Conservation (phyloP, 257 asterid genomes). For the Cinchona pubescens region DNA sequence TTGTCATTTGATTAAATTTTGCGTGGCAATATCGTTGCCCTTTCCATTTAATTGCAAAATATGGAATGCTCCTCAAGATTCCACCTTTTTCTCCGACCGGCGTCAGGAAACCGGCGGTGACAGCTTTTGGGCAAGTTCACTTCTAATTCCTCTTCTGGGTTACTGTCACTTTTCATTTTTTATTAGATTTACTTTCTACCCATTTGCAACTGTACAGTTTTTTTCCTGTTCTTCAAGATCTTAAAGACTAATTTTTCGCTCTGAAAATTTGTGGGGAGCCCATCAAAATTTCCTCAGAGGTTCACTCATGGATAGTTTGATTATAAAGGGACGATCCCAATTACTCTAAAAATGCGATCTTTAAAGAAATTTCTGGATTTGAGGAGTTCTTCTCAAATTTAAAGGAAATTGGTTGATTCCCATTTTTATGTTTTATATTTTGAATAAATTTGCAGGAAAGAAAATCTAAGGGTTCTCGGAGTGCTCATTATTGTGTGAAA, state of each 20-base stretch:
- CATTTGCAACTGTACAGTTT: background rate
- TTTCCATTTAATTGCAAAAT: too few relatives aligned
- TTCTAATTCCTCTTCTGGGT: background rate
- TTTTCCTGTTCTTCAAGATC: background rate
- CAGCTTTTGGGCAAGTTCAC: background rate
- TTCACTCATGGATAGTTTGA: background rate
- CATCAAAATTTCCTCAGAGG: background rate
- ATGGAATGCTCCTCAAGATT: background rate
- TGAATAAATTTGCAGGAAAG: background rate
- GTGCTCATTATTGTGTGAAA: background rate
- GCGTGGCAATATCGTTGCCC: too few relatives aligned
- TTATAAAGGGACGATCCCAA: background rate
- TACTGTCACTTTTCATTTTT: background rate
- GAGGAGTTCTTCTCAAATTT: background rate
- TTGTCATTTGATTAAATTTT: too few relatives aligned
- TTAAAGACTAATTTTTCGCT: background rate
- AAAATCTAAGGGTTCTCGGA: background rate
- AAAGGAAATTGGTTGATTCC: too few relatives aligned
- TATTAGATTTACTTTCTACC: background rate
- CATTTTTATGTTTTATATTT: background rate
- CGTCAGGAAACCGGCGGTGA: background rate
- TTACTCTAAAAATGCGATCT: background rate
- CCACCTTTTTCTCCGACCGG: background rate
- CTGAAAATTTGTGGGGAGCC: background rate
- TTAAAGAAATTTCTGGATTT: background rate